Percentiles rank a stretch among this genome's conserved stretches.
Conservation (phyloP, 306 rosid genomes). For the Datisca glomerata region DNA sequence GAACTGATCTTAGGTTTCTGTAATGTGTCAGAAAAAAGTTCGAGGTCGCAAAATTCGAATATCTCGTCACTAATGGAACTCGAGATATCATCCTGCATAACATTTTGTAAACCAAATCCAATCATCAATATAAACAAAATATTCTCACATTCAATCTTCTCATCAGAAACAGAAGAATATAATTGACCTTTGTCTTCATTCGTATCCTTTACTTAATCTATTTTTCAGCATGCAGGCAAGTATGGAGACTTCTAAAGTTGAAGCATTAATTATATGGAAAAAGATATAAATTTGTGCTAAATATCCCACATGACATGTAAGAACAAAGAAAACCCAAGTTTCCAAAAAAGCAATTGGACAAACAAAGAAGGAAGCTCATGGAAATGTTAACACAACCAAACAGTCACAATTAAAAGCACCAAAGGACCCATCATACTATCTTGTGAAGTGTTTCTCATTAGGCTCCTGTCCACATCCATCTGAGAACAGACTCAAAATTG, state of each 20-base stretch:
- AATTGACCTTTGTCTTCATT: too few species aligned
- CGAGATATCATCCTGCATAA: constrained; percentile 82
- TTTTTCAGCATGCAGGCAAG: too few species aligned
- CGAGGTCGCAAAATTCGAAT: constrained; percentile 53
- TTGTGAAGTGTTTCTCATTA: constrained; percentile 29
- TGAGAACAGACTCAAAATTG: constrained; percentile 29
- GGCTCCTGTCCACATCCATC: constrained; percentile 18
- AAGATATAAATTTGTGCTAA: constrained; percentile 31
- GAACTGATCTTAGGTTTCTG: constrained; percentile 68
- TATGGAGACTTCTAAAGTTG: too few species aligned
- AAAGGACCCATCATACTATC: constrained; percentile 28
- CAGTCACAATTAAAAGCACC: constrained; percentile 39
- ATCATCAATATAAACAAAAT: too few species aligned
- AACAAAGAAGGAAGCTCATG: constrained; percentile 36
- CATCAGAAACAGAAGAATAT: too few species aligned
- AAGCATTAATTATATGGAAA: too few species aligned
- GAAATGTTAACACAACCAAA: constrained; percentile 18
- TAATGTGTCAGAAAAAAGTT: constrained; percentile 49
- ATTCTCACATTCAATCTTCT: too few species aligned
- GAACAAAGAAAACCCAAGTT: constrained; percentile 20
- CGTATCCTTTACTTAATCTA: too few species aligned
- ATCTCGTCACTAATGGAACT: constrained; percentile 48
- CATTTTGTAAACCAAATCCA: too few species aligned
- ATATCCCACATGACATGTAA: constrained; percentile 41
- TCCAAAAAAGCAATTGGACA: constrained; percentile 26